Evolutionary conservation across 345 rosid species (phyloP), one percentile per base, ranked within the genome.

Genomic region (Rhodamnia argentea): DNA sequence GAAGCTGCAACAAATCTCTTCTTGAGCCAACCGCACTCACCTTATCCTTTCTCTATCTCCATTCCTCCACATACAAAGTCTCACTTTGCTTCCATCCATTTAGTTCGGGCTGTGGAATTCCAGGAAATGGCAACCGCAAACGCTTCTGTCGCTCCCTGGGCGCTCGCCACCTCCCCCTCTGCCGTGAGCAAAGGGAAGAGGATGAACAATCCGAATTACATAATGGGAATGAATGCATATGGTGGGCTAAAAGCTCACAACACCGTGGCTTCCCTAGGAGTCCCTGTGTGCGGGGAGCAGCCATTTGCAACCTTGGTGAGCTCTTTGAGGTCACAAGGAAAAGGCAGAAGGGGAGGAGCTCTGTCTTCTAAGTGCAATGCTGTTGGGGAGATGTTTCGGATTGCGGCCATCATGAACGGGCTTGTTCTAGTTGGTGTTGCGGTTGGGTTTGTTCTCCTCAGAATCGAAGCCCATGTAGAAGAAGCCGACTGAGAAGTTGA

Each of bases 231-330:
- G 87, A 93, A 89, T 84, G 53, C 91, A 8, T 89, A 76, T 51
- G 91, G 86, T 29, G 95, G 94, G 42, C 90, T 92, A n/a, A 92
- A 91, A 83, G 92, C 93, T 78, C 87, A 88, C 44, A 90, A 91
- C 91, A 59, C 44, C 44, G 86, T 92, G 85, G 55, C 84, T 59
- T 87, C 91, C 23, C 64, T 92, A 1, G 93, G 92, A 24, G 59
- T 83, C 78, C 91, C 92, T 0, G 75, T 84, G 5, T 85, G 86
- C 86, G 75, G 87, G 13, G 86, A 91, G 60, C 91, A 62, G 82
- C 55, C 86, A 20, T 92, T 93, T 87, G 92, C 90, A 10, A 89
- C 90, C 52, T 54, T 92, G 7, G 89, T 92, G 70, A 89, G 89
- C 89, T 90, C 95, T 13, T 22, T 92, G 84, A 88, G 85, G 84